These are phyloP conservation scores for Brettanomyces custersianus DNA, from an alignment of 805 yeast species.

Conservation along the genomic window DNA sequence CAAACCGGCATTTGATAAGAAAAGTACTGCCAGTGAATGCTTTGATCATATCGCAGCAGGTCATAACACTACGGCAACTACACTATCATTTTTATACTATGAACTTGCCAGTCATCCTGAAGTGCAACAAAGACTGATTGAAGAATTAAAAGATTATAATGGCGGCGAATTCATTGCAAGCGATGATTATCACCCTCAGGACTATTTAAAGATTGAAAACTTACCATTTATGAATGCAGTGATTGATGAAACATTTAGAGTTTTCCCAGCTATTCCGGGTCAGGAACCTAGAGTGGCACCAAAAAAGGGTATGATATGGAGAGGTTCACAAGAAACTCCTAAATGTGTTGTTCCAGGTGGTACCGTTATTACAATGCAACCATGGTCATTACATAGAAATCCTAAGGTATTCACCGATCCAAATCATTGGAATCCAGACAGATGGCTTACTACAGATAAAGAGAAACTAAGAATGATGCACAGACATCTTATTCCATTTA, in stretches of 20 bases:
- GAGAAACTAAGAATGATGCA: slow-evolving; percentile 36
- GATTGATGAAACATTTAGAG: slow-evolving; percentile 48
- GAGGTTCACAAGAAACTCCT: slow-evolving; percentile 19
- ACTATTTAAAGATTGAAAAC: slow-evolving; percentile 36
- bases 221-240: slow-evolving; percentile 55
- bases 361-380: slow-evolving; percentile 53
- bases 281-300: slow-evolving; percentile 55
- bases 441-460: slow-evolving; percentile 45
- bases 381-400: slow-evolving; percentile 54
- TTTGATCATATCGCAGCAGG: slow-evolving; percentile 71
- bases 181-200: slow-evolving; percentile 16
- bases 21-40: slow-evolving; percentile 36
- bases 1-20: slow-evolving; percentile 9
- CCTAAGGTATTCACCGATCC: slow-evolving; percentile 42
- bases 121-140: slow-evolving; percentile 37
- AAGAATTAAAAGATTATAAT: slow-evolving; percentile 31
- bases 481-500: slow-evolving; percentile 56
- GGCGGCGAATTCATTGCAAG: slow-evolving; percentile 14
- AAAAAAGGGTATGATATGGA: slow-evolving; percentile 18
- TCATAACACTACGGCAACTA: slow-evolving; percentile 65
- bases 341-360: slow-evolving; percentile 37
- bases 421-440: slow-evolving; percentile 35
- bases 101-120: slow-evolving; percentile 42
- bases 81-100: slow-evolving; percentile 50
- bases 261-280: slow-evolving; percentile 69